Base-by-base conservation (phyloP, 2,329 filamentous ascomycete species). In the Arthrobotrys iridis region DNA sequence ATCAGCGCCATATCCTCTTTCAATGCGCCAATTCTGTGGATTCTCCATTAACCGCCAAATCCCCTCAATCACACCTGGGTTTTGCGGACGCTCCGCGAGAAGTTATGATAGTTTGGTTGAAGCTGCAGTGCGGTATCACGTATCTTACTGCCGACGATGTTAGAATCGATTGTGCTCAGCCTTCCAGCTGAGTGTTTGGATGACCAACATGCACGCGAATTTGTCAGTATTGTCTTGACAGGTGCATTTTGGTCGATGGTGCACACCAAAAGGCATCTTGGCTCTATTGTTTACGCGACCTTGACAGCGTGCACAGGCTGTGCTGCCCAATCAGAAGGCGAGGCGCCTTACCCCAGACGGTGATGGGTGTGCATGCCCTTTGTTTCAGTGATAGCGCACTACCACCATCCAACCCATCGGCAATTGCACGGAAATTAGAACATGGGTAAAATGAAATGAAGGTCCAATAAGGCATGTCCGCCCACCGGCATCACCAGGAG, bases 381-480 rank as follows among this genome's bases (percentile, higher is more conserved):
- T 75, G 57, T 75, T 67, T 67, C 71, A 75, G 22, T 55, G 57
- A 66, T 52, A 60, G 62, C 52, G 70, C 70, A 74, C 70, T 45
- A 74, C 33, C 50, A 55, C 28, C 63, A 59, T 43, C 58, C 58
- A 62, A 63, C 68, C 60, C 58, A 48, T 57, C 58, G 46, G 66
- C 8, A 55, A 58, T 75, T 20, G 55, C 55, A 26, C 71, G 71
- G 71, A 75, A 75, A 75, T 75, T 75, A 22, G 24, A 43, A 28
- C 71, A 68, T 68, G 71, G 70, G 63, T 62, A 63, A 75, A 75
- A 75, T 67, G 57, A 75, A 68, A 68, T 75, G 71, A 68, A 59
- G 71, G 71, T 64, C 63, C 71, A 75, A 75, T 75, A 46, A 41
- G 71, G 71, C 71, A 75, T 75, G 63, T 63, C 71, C 20, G 43